Evolutionary conservation across 1,284 basidiomycete genomes (phyloP).

Genomic region (Coniophora puteana): DNA sequence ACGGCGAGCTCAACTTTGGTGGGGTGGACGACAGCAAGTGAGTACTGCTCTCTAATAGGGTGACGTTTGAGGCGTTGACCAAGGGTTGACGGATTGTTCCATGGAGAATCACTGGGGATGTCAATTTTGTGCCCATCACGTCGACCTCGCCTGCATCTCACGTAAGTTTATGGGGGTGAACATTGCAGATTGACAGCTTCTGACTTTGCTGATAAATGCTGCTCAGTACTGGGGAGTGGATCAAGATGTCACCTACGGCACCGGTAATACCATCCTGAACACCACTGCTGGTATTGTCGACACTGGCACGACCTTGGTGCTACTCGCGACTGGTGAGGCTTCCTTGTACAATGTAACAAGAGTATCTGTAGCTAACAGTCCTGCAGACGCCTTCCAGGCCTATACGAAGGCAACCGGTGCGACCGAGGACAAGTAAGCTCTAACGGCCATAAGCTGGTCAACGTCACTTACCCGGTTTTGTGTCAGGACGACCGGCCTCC

Average conservation of each 20-base stretch:
- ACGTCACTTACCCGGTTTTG: no score
- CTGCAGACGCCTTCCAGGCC: slow-evolving; percentile 42
- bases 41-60: slow-evolving; percentile 24
- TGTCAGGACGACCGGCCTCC: slow-evolving; percentile 38
- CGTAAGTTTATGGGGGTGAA: no score
- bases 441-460: no score
- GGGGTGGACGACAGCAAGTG: slow-evolving; percentile 68
- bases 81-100: no score
- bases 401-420: slow-evolving; percentile 50
- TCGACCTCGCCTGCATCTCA: slow-evolving; percentile 38
- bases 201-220: no score
- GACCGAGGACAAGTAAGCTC: slow-evolving; percentile 37
- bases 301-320: slow-evolving; percentile 36
- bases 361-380: neutral
- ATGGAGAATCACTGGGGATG: slow-evolving; percentile 41
- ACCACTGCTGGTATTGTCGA: slow-evolving; percentile 47
- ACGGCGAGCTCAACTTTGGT: slow-evolving; percentile 79
- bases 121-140: slow-evolving; percentile 47
- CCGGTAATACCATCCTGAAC: slow-evolving; percentile 29
- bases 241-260: slow-evolving; percentile 42
- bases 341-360: neutral
- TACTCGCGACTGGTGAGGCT: slow-evolving; percentile 31
- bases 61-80: neutral
- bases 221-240: slow-evolving; percentile 47
- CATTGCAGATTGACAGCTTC: no score